Evolutionary conservation across 2,329 filamentous ascomycete genomes (phyloP), one percentile per base, ranked within the genome.

Genomic region (Stemphylium beticola): DNA sequence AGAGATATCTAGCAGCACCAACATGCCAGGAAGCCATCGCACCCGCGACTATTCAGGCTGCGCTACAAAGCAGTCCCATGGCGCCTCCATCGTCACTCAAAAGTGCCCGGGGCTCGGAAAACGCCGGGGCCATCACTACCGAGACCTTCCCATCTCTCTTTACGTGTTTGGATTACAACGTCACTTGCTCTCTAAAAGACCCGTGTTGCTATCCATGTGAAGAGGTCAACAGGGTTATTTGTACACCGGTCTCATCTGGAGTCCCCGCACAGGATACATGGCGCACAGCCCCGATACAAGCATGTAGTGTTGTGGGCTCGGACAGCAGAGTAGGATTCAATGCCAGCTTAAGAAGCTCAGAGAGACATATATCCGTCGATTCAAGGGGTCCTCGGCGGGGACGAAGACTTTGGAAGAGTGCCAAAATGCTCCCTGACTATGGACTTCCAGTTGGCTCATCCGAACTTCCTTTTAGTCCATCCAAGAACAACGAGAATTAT

Each of bases 321-420:
- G 37, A 26, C 15, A 43, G 45, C 20, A 57, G 53, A 4, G 24
- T 18, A 4, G 24, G 31, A 1, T 53, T 53, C 8, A 15, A 3
- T 2, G 11, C 14, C 2, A 53, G 49, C 17, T 12, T 18, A 0
- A 15, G 33, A 2, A 55, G 49, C 18, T 39, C 17, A 11, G 42
- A 24, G 4, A 59, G 57, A 26, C 11, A n/a, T 2, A 50, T 10
- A 26, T 60, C 57, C 7, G 18, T 50, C 10, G 50, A 55, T 29
- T 52, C 48, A 0, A 48, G 57, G 34, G 57, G 54, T 3, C 36
- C 39, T 1, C 57, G 57, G 2, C 33, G 44, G 26, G 57, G 57
- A 1, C 32, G 57, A 20, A 53, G 24, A 39, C 14, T n/a, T 14
- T 60, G 53, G 51, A n/a, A 22, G 20, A 22, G 20, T 4, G 20